phyloP scores from a whole-genome alignment of 1,139 yeast genomes.

The Debaryomyces nepalensis region DNA sequence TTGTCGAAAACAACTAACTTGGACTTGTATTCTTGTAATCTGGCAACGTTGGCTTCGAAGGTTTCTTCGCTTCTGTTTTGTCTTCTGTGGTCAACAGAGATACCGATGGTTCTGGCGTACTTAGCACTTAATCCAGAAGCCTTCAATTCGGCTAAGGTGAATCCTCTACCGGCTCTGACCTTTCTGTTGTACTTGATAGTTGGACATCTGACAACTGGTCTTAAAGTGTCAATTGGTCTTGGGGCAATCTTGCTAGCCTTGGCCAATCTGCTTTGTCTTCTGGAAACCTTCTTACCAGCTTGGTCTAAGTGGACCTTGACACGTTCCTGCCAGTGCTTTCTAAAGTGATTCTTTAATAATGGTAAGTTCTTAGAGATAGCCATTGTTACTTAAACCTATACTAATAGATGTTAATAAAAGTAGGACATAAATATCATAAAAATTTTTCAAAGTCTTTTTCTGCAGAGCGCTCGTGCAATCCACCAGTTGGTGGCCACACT shows the following conservation, averaged over 20 bases:
- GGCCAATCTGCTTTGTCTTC: conserved; percentile 93
- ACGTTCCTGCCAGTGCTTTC: conserved; percentile 99
- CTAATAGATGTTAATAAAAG: conserved; percentile 8
- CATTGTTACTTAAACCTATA: conserved; percentile 35
- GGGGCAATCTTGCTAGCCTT: conserved; percentile 97
- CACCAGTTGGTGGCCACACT: conserved; percentile 6
- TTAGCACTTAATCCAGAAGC: conserved; percentile 96
- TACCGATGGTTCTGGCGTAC: conserved; percentile 98
- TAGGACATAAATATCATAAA: conserved; percentile 1
- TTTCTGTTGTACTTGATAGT: conserved; percentile 99
- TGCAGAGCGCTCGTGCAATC: conserved; percentile 3
- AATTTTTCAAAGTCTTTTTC: conserved; percentile 8
- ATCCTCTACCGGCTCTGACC: conserved; percentile 99
- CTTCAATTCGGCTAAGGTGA: conserved; percentile 97
- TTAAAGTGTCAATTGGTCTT: conserved; percentile 93
- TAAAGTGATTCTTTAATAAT: conserved; percentile 95
- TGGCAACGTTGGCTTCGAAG: conserved; percentile 91
- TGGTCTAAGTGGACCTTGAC: conserved; percentile 99
- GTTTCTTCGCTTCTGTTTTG: conserved; percentile 97
- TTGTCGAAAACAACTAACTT: conserved; percentile 96
- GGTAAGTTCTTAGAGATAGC: conserved; percentile 98
- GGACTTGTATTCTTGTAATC: conserved; percentile 95
- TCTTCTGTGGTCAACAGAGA: conserved; percentile 99
- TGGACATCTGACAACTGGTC: conserved; percentile 99
- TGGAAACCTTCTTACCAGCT: conserved; percentile 97